Evolutionary conservation across 2,329 filamentous ascomycete genomes (phyloP), one percentile per base, ranked within the genome.

Genomic region (Alternaria conjuncta): DNA sequence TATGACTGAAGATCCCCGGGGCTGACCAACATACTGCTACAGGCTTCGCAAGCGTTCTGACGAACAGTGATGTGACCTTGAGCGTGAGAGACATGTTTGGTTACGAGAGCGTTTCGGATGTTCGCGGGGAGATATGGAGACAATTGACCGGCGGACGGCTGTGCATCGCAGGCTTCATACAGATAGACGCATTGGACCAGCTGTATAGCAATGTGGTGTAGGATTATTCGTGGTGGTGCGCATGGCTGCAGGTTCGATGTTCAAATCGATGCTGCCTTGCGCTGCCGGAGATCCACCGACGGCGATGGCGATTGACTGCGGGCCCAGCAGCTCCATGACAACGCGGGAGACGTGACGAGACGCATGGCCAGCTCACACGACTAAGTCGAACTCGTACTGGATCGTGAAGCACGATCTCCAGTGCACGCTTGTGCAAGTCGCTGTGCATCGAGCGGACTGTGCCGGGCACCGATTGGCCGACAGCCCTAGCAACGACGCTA

Each of bases 41-140:
- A 2, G 89, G 89, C 75, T 91, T 91, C 13, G 89, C 89, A 26
- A 90, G 81, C 2, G 89, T 91, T 63, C 89, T 84, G 63, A 91
- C 87, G 44, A 84, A 85, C 51, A 91, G 82, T 21, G 89, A 90
- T 30, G 86, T 87, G 69, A 91, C 85, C 76, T 91, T 91, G 66
- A 91, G 81, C 10, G 88, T 89, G 65, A 91, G 82, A 65, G 87
- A 89, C 88, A 90, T 90, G 67, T 44, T 73, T 60, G 63, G 60
- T 65, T 65, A 61, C 59, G 23, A 49, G 25, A 43, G 25, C 50
- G 65, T 57, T 66, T 55, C 57, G 44, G 57, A 56, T 30, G 45
- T 23, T 23, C 62, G 45, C 13, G 23, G 53, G 18, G 30, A 30
- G 21, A 28, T 43, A 6, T 49, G 44, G 20, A 46, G 41, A 62